Conservation (phyloP, 805 yeast genomes). For the Ogataea sp. region DNA sequence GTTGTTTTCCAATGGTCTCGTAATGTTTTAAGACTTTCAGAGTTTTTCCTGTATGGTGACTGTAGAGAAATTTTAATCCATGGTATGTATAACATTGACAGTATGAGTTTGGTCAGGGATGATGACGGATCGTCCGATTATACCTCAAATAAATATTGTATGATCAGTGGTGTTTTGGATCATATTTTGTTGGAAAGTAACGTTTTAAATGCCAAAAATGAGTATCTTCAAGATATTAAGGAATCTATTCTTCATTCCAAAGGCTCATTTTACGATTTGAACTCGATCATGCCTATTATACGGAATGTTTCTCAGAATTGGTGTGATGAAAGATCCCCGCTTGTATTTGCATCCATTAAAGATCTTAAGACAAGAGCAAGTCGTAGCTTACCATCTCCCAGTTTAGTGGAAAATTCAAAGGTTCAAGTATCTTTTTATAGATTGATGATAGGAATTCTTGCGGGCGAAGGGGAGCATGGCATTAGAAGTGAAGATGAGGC, state of each 20-base stretch:
- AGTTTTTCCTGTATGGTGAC: conserved; percentile 37
- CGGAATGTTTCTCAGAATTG: conserved; percentile 11
- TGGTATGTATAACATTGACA: conserved; percentile 32
- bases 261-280: background rate
- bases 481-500: conserved; percentile 4
- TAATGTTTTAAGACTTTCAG: conserved; percentile 32
- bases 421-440: conserved; percentile 58
- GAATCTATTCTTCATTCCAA: background rate
- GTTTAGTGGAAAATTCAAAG: conserved; percentile 41
- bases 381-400: conserved; percentile 40
- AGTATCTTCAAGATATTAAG: conserved; percentile 12
- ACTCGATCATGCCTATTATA: background rate
- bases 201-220: conserved; percentile 7
- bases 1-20: conserved; percentile 28
- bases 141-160: conserved; percentile 23
- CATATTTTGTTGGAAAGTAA: conserved; percentile 25
- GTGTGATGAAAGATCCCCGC: conserved; percentile 18
- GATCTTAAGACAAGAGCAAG: conserved; percentile 58
- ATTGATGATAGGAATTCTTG: conserved; percentile 34
- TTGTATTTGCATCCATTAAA: conserved; percentile 27
- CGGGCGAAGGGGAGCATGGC: conserved; percentile 7
- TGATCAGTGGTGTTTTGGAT: conserved; percentile 63
- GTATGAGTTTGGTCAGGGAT: conserved; percentile 2
- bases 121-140: conserved; percentile 1
- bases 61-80: conserved; percentile 60